Evolutionary conservation across 495 filamentous ascomycete genomes (phyloP), one percentile per base, ranked within the genome.

Genomic region (Aspergillus egyptiacus): DNA sequence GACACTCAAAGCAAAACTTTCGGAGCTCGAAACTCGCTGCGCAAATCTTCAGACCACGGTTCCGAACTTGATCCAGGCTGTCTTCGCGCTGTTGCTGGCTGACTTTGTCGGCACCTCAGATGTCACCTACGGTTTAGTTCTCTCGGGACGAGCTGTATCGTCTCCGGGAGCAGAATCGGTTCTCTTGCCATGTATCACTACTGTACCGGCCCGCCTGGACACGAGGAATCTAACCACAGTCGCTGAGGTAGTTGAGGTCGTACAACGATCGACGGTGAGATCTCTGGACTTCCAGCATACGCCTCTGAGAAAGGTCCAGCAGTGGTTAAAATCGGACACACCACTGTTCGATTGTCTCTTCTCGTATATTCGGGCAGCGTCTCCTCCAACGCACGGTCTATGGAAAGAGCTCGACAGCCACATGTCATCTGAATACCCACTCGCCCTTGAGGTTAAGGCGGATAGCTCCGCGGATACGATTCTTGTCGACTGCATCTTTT

Each of bases 141-240:
- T 70, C 6, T 75, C 72, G 8, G 73, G 74, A 8, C 63, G 74
- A 17, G 64, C 66, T 9, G 59, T 75, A 5, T 69, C 74, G 14
- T 59, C 72, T 15, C 73, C 84, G 18, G 73, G 75, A 3, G 72
- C 91, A 22, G 78, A 87, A 10, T 71, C 80, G 5, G 79, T 95
- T 7, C 77, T 95, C 17, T 83, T 85, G 1, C 91, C 91, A 1
- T 89, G 88, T 59, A 93, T 95, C 67, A 95, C 91, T 51, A 95
- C 91, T 0, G 71, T 95, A 17, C 89, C 91, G 1, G 66, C 89
- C n/a, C 76, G 89, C 15, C 65, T 86, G 13, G 64, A 66, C 30
- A 55, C 66, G 6, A 53, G 18, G 25, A 58, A 48, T n/a, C 44
- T 69, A 7, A 39, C 48, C 5, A 57, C 58, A 2, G 69, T 71